These are phyloP conservation scores for Xerocomellus amylosporus DNA, from an alignment of 768 basidiomycete genomes.

Conservation along the genomic window DNA sequence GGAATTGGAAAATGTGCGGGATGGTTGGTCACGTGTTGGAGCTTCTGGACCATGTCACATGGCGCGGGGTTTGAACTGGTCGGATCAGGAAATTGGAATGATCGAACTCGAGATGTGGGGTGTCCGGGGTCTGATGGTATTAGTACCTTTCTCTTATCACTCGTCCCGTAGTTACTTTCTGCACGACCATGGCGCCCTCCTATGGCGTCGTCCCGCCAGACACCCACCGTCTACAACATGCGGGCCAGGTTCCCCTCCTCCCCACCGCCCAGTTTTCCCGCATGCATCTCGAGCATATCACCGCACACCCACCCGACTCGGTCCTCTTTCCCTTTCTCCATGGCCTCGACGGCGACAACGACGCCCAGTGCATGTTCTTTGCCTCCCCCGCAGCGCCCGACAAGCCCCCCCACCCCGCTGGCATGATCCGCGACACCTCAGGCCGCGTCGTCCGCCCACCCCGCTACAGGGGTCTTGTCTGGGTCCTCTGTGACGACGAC, in stretches of 20 bases:
- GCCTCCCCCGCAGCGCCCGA: conserved; percentile 32
- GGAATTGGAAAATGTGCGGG: conserved; percentile 26
- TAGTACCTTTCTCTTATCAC: conserved; percentile 25
- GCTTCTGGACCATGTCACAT: conserved; percentile 16
- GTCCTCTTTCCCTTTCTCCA: conserved; percentile 89
- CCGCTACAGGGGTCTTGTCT: conserved; percentile 70
- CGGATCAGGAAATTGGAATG: not conserved
- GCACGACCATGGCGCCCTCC: conserved; percentile 11
- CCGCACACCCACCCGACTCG: conserved; percentile 72
- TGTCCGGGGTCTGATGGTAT: conserved; percentile 21
- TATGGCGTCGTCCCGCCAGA: conserved; percentile 25
- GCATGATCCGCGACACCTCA: conserved; percentile 24
- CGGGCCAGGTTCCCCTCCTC: conserved; percentile 33
- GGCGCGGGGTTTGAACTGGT: conserved; percentile 15
- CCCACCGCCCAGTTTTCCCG: conserved; percentile 50
- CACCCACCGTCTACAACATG: not conserved
- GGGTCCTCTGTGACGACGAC: conserved; percentile 80
- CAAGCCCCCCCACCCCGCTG: conserved; percentile 15
- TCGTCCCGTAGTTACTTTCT: not conserved
- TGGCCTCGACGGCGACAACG: conserved; percentile 78
- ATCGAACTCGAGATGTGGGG: conserved; percentile 21
- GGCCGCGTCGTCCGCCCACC: conserved; percentile 37
- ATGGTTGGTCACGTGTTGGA: conserved; percentile 13
- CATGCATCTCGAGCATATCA: conserved; percentile 61
- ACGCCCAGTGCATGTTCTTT: conserved; percentile 81